Base-by-base conservation (phyloP, 192 early-diverging fungal species). In the Gonapodya prolifera region DNA sequence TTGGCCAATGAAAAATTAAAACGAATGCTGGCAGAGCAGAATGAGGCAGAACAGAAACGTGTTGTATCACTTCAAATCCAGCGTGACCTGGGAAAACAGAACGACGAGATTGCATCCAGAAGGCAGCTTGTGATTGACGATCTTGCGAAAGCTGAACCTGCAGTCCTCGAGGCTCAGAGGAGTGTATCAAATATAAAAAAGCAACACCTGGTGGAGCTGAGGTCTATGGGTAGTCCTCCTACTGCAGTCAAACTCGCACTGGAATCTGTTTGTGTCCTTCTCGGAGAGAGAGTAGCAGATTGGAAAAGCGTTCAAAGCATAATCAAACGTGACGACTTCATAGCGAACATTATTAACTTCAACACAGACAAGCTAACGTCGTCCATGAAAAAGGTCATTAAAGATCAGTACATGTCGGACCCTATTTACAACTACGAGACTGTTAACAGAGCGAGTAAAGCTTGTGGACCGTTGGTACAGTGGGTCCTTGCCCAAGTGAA, bases 401-500 rank as follows among this genome's bases (percentile, higher is more conserved):
- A 86, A 23, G 80, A 82, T 30, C 87, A 88, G 30, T 99, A 91
- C 82, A 80, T 99, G 35, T 87, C 80, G 78, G 91, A 96, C 70
- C 92, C 96, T 61, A 88, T 87, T 78, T 99, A 90, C 80, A 95
- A 94, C 82, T 98, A 94, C 82, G 98, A 99, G 79, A 83, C 84
- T 0, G 95, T 99, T n/a, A 98, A 95, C 82, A 92, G 94, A 76
- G 98, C 98, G 23, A 92, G 91, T 81, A 97, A 94, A 82, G 98
- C 98, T 1, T 99, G 98, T 84, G 98, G 98, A 2, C 98, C 98
- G 31, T 84, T 99, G 34, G 94, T 95, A 30, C 91, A 96, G 83
- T 99, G 98, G 98, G 98, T 94, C 0, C 90, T 92, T 77, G 98
- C 98, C 33, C 98, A 99, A 85, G 95, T 98, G 17, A 90, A 88